phyloP scores from a whole-genome alignment of 192 early-diverging fungal species.

The Physocladia obscura region DNA sequence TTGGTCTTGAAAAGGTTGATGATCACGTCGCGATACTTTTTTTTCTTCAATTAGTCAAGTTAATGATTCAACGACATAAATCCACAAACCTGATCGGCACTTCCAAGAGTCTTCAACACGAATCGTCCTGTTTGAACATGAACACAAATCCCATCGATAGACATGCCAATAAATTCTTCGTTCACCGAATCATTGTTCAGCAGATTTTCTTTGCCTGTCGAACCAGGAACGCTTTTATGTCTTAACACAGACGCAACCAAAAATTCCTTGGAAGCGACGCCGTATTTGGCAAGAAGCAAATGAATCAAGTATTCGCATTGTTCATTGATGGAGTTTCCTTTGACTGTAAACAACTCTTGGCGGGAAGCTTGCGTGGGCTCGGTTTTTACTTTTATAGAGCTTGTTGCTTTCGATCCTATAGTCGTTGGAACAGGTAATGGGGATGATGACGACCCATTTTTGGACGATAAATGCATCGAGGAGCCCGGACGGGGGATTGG shows the following conservation, averaged over 20 bases:
- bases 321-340: background rate
- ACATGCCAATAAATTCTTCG: background rate
- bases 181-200: slow-evolving; percentile 11
- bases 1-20: slow-evolving; percentile 17
- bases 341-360: too few relatives aligned
- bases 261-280: slow-evolving; percentile 11
- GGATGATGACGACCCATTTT: background rate
- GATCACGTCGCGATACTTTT: slow-evolving; percentile 22
- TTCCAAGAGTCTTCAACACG: background rate
- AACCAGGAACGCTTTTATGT: background rate
- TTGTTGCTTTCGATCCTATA: background rate
- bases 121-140: slow-evolving; percentile 2
- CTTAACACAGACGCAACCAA: background rate
- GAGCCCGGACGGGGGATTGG: background rate
- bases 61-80: background rate
- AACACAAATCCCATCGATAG: background rate
- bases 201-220: slow-evolving; percentile 2
- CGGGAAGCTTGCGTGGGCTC: too few relatives aligned
- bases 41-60: background rate
- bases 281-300: slow-evolving; percentile 1
- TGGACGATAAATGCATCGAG: background rate
- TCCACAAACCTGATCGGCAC: background rate
- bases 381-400: background rate
- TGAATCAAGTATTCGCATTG: slow-evolving; percentile 16
- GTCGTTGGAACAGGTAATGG: background rate